phyloP scores from a whole-genome alignment of 805 yeast genomes.

The Candida palmyrensis region DNA sequence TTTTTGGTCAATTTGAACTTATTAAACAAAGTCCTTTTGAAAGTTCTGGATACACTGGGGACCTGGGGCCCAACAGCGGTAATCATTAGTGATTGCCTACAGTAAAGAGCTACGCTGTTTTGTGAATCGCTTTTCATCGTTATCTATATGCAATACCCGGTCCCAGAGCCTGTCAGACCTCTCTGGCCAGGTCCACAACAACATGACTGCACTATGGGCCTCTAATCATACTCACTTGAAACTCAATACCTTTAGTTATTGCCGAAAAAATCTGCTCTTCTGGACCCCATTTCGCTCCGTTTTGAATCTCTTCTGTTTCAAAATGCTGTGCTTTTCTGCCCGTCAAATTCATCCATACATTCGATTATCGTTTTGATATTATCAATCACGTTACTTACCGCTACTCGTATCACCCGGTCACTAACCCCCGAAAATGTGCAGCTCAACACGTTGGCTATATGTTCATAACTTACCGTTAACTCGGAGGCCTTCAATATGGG shows the following conservation, averaged over 20 bases:
- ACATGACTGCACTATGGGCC: too few species aligned
- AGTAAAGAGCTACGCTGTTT: too few species aligned
- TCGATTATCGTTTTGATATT: slow-evolving; percentile 72
- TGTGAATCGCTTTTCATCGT: too few species aligned
- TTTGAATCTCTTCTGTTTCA: neutral
- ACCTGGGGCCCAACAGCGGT: too few species aligned
- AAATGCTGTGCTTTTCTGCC: slow-evolving; percentile 14
- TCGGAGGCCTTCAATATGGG: slow-evolving; percentile 75
- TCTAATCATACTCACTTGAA: too few species aligned
- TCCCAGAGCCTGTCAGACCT: too few species aligned
- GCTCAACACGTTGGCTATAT: slow-evolving; percentile 30
- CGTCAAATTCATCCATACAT: slow-evolving; percentile 69
- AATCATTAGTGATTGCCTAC: too few species aligned
- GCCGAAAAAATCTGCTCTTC: neutral
- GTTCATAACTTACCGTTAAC: slow-evolving; percentile 43
- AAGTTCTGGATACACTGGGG: too few species aligned
- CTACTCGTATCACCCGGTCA: slow-evolving; percentile 76
- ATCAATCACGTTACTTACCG: slow-evolving; percentile 76
- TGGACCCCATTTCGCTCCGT: neutral
- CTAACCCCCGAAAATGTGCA: slow-evolving; percentile 56
- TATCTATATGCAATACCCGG: too few species aligned
- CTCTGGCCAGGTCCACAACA: too few species aligned
- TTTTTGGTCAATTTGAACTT: slow-evolving; percentile 13
- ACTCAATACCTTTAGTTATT: neutral
- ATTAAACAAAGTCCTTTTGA: slow-evolving; percentile 17